Base-by-base conservation (phyloP, 768 basidiomycete species). In the Pleurotus giganteus region DNA sequence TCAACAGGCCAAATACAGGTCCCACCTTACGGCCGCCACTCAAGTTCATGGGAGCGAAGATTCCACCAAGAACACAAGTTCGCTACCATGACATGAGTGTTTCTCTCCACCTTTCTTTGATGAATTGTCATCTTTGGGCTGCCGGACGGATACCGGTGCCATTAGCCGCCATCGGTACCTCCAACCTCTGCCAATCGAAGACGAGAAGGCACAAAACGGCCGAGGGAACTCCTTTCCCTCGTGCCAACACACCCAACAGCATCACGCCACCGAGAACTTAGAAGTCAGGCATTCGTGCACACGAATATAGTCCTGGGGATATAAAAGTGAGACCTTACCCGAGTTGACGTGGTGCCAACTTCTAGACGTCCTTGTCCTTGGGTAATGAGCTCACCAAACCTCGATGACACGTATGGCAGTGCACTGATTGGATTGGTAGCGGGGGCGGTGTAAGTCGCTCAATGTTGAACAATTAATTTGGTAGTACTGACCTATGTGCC, bases 351-450 rank as follows among this genome's bases (percentile, higher is more conserved):
- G 19, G 19, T 19, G 12, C n/a, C 12, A 11, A 13, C 12, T 41
- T 41, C 39, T 19, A 41, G n/a, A n/a, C n/a, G n/a, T n/a, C n/a
- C 46, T 12, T 31, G 13, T 36, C 43, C 44, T 50, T 53, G 9
- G 31, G 26, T 47, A 28, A 66, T 64, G 63, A 57, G 55, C 24
- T 52, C 29, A 23, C 55, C 59, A 4, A 29, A 45, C 17, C 47
- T 71, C 34, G 70, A 75, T 46, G 62, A 65, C 31, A 77, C 75
- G 13, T 79, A 75, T 56, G 79, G 78, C 34, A 70, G 69, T 26
- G 73, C 74, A 31, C 74, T 81, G 56, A 63, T 81, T 56, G 77
- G 78, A 29, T 69, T 79, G 31, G 62, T 79, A 31, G 65, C 63
- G 13, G 73, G 73, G 53, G 69, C 76, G n/a, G 63, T 76, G 79